Conservation (phyloP, 2,329 filamentous ascomycete genomes). For the Pyrenophora tritici-repentis region DNA sequence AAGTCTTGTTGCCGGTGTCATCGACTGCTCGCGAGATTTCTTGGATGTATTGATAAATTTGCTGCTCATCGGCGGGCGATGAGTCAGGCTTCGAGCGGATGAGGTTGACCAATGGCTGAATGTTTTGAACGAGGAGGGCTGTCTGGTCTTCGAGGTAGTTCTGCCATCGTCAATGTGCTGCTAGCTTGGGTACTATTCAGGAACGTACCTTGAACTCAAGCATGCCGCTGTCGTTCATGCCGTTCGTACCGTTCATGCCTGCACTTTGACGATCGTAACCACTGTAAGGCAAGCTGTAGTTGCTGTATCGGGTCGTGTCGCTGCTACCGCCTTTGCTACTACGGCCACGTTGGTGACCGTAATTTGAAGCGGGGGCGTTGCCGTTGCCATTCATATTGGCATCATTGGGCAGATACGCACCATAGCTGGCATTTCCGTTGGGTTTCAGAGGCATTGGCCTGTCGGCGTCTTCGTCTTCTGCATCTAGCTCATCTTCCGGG, state of each 20-base stretch:
- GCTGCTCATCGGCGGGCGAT: slow-evolving; percentile 39
- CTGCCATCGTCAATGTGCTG: slow-evolving; percentile 46
- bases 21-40: slow-evolving; percentile 73
- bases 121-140: slow-evolving; percentile 75
- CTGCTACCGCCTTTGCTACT: slow-evolving; percentile 47
- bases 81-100: slow-evolving; percentile 57
- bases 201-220: slow-evolving; percentile 64
- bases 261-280: slow-evolving; percentile 42
- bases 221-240: slow-evolving; percentile 46
- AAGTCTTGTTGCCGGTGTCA: slow-evolving; percentile 69
- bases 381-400: slow-evolving; percentile 25
- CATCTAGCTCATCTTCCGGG: slow-evolving; percentile 74
- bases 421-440: slow-evolving; percentile 26
- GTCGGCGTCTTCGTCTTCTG: slow-evolving; percentile 62
- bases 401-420: slow-evolving; percentile 27
- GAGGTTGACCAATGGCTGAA: slow-evolving; percentile 76
- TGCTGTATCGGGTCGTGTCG: slow-evolving; percentile 42
- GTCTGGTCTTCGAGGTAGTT: slow-evolving; percentile 84
- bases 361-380: slow-evolving; percentile 12
- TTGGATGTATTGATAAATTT: slow-evolving; percentile 70
- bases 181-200: slow-evolving; percentile 10
- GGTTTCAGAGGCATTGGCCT: slow-evolving; percentile 45
- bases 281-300: slow-evolving; percentile 45
- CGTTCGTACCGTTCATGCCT: slow-evolving; percentile 30
- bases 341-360: slow-evolving; percentile 31